Conservation (phyloP, 2,329 filamentous ascomycete genomes). For the Pseudocercospora pini-densiflorae region DNA sequence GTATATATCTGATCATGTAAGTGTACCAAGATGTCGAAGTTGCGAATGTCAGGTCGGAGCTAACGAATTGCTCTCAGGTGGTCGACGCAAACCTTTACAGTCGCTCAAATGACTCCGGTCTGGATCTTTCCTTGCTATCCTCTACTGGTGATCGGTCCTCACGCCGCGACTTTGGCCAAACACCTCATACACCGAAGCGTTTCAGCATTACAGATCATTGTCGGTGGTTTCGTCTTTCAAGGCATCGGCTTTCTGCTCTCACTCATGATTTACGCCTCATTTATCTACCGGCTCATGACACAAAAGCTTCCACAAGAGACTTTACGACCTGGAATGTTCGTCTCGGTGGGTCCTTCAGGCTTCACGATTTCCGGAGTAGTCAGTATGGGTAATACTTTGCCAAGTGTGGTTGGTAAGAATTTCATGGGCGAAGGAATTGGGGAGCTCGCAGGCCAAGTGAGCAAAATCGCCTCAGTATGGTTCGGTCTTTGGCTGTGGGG, state of each 20-base stretch:
- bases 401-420: conserved; percentile 52
- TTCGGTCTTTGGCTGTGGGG: conserved; percentile 80
- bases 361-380: conserved; percentile 68
- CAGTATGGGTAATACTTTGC: conserved; percentile 59
- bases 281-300: conserved; percentile 86
- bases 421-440: conserved; percentile 62
- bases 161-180: conserved; percentile 64
- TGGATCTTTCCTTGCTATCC: conserved; percentile 91
- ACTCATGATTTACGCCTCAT: conserved; percentile 82
- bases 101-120: conserved; percentile 83
- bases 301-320: conserved; percentile 80
- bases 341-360: conserved; percentile 76
- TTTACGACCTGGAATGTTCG: conserved; percentile 82
- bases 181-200: conserved; percentile 46
- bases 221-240: conserved; percentile 65
- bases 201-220: conserved; percentile 58
- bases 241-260: conserved; percentile 68
- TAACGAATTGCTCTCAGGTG: conserved; percentile 51
- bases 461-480: conserved; percentile 63
- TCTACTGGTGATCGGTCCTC: conserved; percentile 74
- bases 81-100: conserved; percentile 70
- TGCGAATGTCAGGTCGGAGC: background rate
- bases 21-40: conserved; percentile 43
- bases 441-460: conserved; percentile 58
- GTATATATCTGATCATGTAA: conserved; percentile 75